Conservation (phyloP, 2,329 filamentous ascomycete genomes). For the Blastomyces percursus region DNA sequence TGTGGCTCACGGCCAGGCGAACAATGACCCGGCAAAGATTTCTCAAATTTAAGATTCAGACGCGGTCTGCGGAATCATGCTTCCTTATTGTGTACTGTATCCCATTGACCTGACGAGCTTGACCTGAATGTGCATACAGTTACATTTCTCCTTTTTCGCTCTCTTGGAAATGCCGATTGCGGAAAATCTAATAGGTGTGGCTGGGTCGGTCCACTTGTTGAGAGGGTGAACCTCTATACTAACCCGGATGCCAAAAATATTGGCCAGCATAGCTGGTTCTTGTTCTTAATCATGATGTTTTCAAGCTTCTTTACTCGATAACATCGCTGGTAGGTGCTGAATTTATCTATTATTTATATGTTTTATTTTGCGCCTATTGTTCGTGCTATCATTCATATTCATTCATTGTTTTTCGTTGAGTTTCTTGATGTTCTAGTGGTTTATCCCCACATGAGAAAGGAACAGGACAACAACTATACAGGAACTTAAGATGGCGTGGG, state of each 20-base stretch:
- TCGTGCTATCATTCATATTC: not conserved
- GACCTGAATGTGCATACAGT: not conserved
- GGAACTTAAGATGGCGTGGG: slow-evolving; percentile 17
- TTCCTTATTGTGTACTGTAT: not conserved
- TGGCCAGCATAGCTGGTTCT: not conserved
- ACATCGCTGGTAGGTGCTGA: not conserved
- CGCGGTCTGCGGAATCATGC: not conserved
- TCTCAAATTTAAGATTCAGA: not conserved
- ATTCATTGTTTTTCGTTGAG: not conserved
- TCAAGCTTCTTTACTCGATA: not conserved
- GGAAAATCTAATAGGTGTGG: not conserved
- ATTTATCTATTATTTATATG: not conserved
- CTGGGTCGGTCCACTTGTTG: not conserved
- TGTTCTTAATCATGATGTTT: not conserved
- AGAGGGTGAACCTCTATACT: not conserved
- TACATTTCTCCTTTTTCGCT: not conserved
- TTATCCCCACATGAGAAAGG: not conserved
- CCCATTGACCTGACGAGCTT: not conserved
- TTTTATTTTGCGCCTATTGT: not conserved
- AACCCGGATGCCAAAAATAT: not conserved
- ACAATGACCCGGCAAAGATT: not conserved
- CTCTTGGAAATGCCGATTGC: not conserved
- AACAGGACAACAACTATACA: not conserved
- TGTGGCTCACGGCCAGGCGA: not conserved
- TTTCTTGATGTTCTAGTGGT: not conserved